Conservation (phyloP, 2,329 filamentous ascomycete species). For the Ophiosphaerella herpotricha region DNA sequence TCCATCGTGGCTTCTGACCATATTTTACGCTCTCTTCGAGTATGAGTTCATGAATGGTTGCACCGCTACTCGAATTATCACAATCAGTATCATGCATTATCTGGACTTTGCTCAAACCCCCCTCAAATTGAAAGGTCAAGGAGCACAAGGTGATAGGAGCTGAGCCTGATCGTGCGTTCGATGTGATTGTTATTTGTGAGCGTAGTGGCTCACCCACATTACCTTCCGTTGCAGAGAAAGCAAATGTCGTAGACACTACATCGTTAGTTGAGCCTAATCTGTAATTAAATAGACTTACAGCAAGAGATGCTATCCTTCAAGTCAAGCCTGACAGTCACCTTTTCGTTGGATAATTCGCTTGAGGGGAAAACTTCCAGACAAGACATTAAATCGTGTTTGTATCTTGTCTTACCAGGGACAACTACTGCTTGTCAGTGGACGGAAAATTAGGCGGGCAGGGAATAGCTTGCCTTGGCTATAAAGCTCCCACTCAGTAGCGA, state of each 20-base stretch:
- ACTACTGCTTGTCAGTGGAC: conserved; percentile 28
- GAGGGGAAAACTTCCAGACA: conserved; percentile 49
- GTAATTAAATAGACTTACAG: conserved; percentile 45
- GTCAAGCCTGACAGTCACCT: conserved; percentile 53
- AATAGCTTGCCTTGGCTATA: conserved; percentile 37
- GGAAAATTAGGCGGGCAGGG: too few relatives aligned
- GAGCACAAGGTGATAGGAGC: conserved; percentile 55
- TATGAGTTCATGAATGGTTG: conserved; percentile 24
- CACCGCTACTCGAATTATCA: conserved; percentile 8
- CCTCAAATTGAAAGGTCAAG: conserved; percentile 59
- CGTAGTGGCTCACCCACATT: conserved; percentile 63
- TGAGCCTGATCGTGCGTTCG: conserved; percentile 52
- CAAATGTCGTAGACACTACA: conserved; percentile 55
- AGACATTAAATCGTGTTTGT: conserved; percentile 53
- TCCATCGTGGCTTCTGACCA: conserved; percentile 48
- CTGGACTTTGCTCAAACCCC: conserved; percentile 44
- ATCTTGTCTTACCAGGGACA: conserved; percentile 37
- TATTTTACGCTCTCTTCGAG: conserved; percentile 34
- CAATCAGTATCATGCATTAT: conserved; percentile 31
- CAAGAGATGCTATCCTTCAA: conserved; percentile 56
- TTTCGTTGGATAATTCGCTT: conserved; percentile 38
- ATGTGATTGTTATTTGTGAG: conserved; percentile 61
- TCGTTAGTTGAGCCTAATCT: conserved; percentile 40
- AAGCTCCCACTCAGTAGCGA: conserved; percentile 64
- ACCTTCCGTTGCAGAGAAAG: conserved; percentile 59